Evolutionary conservation across 1,139 yeast genomes (phyloP), one percentile per base, ranked within the genome.

Genomic region (Candida glucosophila): DNA sequence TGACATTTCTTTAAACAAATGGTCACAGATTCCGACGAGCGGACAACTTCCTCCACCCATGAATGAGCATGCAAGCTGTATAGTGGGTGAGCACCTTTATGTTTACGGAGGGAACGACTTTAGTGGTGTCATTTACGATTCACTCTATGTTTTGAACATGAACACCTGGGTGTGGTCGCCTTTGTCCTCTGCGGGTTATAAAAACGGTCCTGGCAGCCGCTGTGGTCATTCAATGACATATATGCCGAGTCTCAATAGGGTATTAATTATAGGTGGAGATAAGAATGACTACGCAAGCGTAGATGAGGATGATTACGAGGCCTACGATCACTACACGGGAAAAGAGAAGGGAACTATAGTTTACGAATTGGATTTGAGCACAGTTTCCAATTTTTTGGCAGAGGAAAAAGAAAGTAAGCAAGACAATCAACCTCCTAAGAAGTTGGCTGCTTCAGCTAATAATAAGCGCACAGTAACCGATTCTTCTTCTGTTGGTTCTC

Each of bases 161-260:
- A 65, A 75, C 29, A 70, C 82, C 10, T 63, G 71, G 25, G 73
- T 73, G 24, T 85, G 95, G 95, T 73, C 71, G 39, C 74, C 75
- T 33, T 68, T 82, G 41, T 67, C 64, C 33, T 47, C 59, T 6
- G 35, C 44, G 15, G 59, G 64, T 17, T 55, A 54, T 14, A 42
- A 39, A 15, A 44, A 52, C 30, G 65, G 69, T 7, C 96, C 97
- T 4, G 80, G 88, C 23, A 76, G 93, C 12, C 73, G 96, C 40
- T 82, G 93, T 35, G 98, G 98, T n/a, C 98, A 90, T 52, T 75
- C 95, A 6, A 63, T 90, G 61, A 77, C 96, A 2, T 73, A 78
- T 31, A 64, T 69, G 31, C 58, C 81, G 27, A 71, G 62, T 25
- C 72, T 69, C 34, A 74, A 82, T 45, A 82, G 78, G 50, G 50